Conservation (phyloP, 192 early-diverging fungal species). For the Coemansia javaensis region DNA sequence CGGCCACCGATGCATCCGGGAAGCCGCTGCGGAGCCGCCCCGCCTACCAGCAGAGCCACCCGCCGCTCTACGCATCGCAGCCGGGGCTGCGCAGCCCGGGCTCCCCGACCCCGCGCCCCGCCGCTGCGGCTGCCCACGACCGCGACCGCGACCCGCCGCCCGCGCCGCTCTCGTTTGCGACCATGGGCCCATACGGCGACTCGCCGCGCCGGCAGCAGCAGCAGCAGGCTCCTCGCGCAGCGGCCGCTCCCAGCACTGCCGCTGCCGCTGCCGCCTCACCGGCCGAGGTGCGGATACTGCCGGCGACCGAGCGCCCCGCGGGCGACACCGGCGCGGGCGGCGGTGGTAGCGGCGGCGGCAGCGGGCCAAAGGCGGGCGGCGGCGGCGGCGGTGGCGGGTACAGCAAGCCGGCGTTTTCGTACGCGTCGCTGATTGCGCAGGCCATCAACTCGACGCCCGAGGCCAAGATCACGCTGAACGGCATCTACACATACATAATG, state of each 20-base stretch:
- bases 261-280: not conserved
- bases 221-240: not conserved
- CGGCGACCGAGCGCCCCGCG: slow-evolving; percentile 30
- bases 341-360: no score
- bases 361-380: no score
- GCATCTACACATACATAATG: slow-evolving; percentile 83
- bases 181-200: slow-evolving; percentile 4
- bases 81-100: slow-evolving; percentile 2
- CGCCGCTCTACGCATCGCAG: not conserved
- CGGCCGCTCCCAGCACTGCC: not conserved
- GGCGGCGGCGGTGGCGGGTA: no score
- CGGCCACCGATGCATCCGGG: not conserved
- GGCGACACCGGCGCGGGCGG: no score
- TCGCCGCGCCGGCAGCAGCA: slow-evolving; percentile 1
- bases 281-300: slow-evolving; percentile 35
- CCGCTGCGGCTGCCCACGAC: not conserved
- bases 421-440: slow-evolving; percentile 83
- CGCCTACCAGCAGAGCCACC: not conserved
- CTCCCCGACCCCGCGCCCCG: no score
- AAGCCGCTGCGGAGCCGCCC: not conserved
- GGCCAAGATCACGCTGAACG: slow-evolving; percentile 77
- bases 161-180: slow-evolving; percentile 32
- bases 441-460: slow-evolving; percentile 74
- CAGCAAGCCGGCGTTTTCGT: slow-evolving; percentile 79
- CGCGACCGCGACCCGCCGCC: slow-evolving; percentile 14